Conservation (phyloP, 108 stramenopile species). For the Skeletonema potamos region DNA sequence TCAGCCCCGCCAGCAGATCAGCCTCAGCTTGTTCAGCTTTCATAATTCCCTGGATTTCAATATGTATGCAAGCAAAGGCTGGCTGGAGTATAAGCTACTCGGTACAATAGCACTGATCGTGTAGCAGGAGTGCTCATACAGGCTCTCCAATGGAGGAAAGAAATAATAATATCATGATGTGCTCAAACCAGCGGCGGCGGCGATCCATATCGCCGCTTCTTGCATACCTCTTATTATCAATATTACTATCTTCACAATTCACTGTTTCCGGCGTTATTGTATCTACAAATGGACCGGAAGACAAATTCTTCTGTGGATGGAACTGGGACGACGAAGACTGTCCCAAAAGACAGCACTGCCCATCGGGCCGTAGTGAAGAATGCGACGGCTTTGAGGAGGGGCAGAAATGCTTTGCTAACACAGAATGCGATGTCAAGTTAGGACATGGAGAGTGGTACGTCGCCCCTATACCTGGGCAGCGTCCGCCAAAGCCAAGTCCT, state of each 20-base stretch:
- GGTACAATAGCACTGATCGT: background rate
- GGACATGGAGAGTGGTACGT: constrained; percentile 28
- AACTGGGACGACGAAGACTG: constrained; percentile 46
- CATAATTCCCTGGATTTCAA: too few species aligned
- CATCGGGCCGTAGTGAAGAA: constrained; percentile 36
- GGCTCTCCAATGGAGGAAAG: background rate
- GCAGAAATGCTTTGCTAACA: constrained; percentile 42
- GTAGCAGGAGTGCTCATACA: background rate
- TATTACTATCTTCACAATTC: background rate
- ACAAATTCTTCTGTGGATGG: constrained; percentile 44
- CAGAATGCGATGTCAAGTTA: constrained; percentile 27
- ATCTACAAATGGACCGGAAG: constrained; percentile 36
- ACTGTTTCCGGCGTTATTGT: background rate
- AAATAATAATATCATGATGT: background rate
- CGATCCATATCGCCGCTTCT: background rate
- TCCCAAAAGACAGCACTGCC: constrained; percentile 36
- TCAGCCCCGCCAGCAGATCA: too few species aligned
- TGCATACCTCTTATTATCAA: background rate
- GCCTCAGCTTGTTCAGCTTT: too few species aligned
- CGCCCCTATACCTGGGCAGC: background rate
- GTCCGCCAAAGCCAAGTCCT: constrained; percentile 24
- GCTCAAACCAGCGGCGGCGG: background rate
- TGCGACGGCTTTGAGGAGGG: constrained; percentile 37
- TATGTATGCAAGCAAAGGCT: too few species aligned
- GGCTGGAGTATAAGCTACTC: too few species aligned